phyloP scores from a whole-genome alignment of 345 rosid species.

The Gossypium bickii region DNA sequence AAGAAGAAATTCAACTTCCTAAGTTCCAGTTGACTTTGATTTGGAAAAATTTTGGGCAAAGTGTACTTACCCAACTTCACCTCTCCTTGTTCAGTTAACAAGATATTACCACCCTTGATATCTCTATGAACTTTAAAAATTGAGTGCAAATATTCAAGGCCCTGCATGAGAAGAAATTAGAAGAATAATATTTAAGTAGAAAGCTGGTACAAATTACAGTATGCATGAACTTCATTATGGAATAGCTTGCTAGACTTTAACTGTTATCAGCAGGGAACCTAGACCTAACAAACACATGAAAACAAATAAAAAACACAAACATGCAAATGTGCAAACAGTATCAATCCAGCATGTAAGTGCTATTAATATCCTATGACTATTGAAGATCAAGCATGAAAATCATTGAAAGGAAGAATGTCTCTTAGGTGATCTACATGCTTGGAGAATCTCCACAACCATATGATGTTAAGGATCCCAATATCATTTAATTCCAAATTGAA shows the following conservation, averaged over 20 bases:
- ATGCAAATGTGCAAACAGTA: background rate
- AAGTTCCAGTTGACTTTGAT: background rate
- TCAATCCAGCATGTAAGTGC: background rate
- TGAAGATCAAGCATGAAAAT: background rate
- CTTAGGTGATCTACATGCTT: slow-evolving; percentile 12
- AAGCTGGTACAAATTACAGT: background rate
- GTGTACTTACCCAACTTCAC: slow-evolving; percentile 89
- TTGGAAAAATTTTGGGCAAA: background rate
- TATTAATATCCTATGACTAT: background rate
- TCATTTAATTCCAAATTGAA: slow-evolving; percentile 13
- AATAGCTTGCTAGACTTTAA: background rate
- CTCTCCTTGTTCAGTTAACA: slow-evolving; percentile 98
- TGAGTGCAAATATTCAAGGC: slow-evolving; percentile 94
- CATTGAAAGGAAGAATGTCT: background rate
- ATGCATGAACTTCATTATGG: background rate
- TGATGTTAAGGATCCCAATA: slow-evolving; percentile 7
- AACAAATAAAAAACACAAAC: background rate
- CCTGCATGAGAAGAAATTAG: slow-evolving; percentile 44
- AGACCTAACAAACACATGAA: background rate
- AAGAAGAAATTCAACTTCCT: slow-evolving; percentile 13
- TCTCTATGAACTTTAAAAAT: slow-evolving; percentile 98
- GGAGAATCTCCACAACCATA: background rate
- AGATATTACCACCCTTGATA: slow-evolving; percentile 97
- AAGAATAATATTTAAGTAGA: slow-evolving; percentile 18
- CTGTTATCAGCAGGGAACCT: background rate